Base-by-base conservation (phyloP, 352 stramenopile genomes). In the Phytophthora melonis region DNA sequence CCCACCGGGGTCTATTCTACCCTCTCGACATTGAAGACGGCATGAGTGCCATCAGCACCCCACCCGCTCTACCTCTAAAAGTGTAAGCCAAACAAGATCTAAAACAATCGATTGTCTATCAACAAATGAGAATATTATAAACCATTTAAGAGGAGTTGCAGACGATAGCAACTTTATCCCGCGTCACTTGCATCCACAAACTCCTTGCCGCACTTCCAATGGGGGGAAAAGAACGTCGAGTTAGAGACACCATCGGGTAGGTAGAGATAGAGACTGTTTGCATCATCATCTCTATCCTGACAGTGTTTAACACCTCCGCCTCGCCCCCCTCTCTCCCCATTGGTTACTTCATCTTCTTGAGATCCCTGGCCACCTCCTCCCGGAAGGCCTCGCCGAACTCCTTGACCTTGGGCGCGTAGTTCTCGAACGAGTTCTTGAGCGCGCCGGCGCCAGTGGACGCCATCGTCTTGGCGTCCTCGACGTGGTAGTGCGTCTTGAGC, bases 401-500 rank as follows among this genome's bases (percentile, higher is more conserved):
- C 59, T 89, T 90, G 27, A 94, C 72, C 70, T 93, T 93, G 49
- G 88, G 87, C 39, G 78, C 86, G 63, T 83, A 83, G 57, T 83
- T 84, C 69, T 91, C 79, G 53, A 93, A 70, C 27, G 73, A 81
- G 49, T 75, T 87, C 52, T 84, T 77, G 39, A 93, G 72, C 23
- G 66, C 77, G 49, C 83, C 71, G 30, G 81, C 78, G 63, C 85
- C 72, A 7, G 78, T 84, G 43, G 78, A 80, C 6, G 83, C 87
- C 58, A 94, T 77, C 32, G 79, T 88, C 84, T 93, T 96, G 77
- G 87, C 86, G 71, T 94, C 85, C 70, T 94, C 79, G 34, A 96
- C 83, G 77, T 86, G 81, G 75, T 93, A 89, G 78, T 96, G 89
- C 50, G 89, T 96, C 80, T 93, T 93, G 58, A 96, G 76, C 32